Evolutionary conservation across 2,329 filamentous ascomycete species (phyloP), one percentile per base, ranked within the genome.

Genomic region (Pseudogymnoascus sp.): DNA sequence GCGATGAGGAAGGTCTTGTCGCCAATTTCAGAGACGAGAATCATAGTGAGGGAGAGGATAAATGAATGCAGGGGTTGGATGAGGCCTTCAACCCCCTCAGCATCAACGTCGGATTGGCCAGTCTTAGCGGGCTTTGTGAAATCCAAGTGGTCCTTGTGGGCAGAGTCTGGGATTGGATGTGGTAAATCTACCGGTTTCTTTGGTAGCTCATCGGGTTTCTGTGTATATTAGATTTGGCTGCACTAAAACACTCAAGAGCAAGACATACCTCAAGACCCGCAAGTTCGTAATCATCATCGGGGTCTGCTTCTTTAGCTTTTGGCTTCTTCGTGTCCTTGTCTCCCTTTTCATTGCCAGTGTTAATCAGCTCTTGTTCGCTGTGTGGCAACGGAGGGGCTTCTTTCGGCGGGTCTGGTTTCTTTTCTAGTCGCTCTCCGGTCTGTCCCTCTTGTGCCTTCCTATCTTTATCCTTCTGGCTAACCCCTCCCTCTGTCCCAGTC

Each of bases 1-100:
- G 95, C 95, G 21, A 99, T 91, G 45, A 99, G 83, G 80, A 99
- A 99, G 0, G 95, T 99, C 79, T 99, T 99, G 83, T 99, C 95
- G 66, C 95, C 95, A 70, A 99, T 87, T 75, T 99, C 95, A 55
- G 93, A 97, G 70, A 97, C 89, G 66, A 97, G 80, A 70, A 99
- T 99, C 95, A 97, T 99, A 63, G 93, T 93, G 64, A 97, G 86
- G 14, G 95, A 96, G 33, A 97, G 86, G 11, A 96, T 72, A 71
- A 95, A 96, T 3, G 95, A 97, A 75, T 99, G 93, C 70, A 88
- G 80, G 16, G 91, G 90, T 66, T 87, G 88, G 64, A 93, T 91
- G 41, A 93, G 79, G 63, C 87, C 85, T 28, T 80, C 77, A 8
- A 71, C 71, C 8, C 82, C 83, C 5, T 82, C 79, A 4, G 78